These are phyloP conservation scores for Schwanniomyces sp. DNA, from an alignment of 805 yeast genomes.

Conservation along the genomic window DNA sequence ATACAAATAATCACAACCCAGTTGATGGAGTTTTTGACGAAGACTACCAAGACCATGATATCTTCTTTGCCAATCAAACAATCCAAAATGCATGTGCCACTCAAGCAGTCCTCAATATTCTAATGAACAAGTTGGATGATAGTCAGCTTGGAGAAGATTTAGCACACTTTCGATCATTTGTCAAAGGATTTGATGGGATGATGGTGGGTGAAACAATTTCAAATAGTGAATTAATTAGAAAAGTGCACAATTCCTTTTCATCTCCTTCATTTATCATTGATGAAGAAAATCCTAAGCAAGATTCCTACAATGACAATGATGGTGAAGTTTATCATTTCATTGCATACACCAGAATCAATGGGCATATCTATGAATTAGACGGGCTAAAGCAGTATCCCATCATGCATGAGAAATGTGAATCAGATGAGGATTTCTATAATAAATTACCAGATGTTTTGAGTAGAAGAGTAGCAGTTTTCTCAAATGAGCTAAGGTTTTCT, in stretches of 20 bases:
- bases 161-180: constrained; percentile 48
- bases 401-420: constrained; percentile 41
- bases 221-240: constrained; percentile 55
- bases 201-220: constrained; percentile 62
- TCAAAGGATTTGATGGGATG: constrained; percentile 52
- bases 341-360: constrained; percentile 49
- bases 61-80: constrained; percentile 64
- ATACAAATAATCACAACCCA: constrained; percentile 32
- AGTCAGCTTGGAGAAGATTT: constrained; percentile 52
- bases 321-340: constrained; percentile 63
- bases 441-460: constrained; percentile 46
- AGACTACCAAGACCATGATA: constrained; percentile 27
- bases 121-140: constrained; percentile 34
- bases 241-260: constrained; percentile 61
- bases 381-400: constrained; percentile 60
- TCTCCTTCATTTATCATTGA: constrained; percentile 52
- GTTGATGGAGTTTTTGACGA: constrained; percentile 45
- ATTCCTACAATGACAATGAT: constrained; percentile 31
- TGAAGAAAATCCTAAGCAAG: constrained; percentile 30
- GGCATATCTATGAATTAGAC: constrained; percentile 57
- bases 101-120: constrained; percentile 60
- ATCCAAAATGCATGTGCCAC: constrained; percentile 76
- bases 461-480: constrained; percentile 47
- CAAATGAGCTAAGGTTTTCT: constrained; percentile 56
- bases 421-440: constrained; percentile 40